Percentiles rank a stretch among this genome's conserved stretches.
Evolutionary conservation across 2,329 filamentous ascomycete species (phyloP).

Genomic region (Rhinocladiella similis): DNA sequence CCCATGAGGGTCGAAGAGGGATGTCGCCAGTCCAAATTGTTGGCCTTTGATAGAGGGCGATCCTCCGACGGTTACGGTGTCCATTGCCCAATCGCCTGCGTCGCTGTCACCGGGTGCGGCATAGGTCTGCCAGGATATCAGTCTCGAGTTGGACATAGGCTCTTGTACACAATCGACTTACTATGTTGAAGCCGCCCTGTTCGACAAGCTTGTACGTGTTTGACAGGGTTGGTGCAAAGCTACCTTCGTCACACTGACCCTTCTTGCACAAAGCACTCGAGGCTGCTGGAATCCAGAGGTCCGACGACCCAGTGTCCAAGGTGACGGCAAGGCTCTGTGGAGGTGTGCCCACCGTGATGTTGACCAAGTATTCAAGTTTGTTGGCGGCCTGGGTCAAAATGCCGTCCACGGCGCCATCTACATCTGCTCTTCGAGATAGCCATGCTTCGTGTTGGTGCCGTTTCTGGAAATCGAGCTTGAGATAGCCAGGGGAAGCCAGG

Average conservation of each 20-base stretch:
- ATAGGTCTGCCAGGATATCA: conserved; percentile 15
- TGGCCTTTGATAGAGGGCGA: conserved; percentile 16
- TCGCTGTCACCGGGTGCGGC: conserved; percentile 21
- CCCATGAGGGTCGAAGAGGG: conserved; percentile 19
- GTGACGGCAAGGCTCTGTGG: conserved; percentile 21
- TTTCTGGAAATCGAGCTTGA: conserved; percentile 15
- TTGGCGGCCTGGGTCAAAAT: conserved; percentile 11
- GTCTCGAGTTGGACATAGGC: neutral
- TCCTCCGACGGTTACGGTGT: conserved; percentile 21
- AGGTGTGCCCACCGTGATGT: conserved; percentile 26
- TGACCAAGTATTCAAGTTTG: conserved; percentile 24
- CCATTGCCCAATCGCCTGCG: conserved; percentile 23
- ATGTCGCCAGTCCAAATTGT: conserved; percentile 21
- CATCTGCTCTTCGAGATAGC: conserved; percentile 15
- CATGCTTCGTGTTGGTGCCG: neutral
- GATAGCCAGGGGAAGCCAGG: conserved; percentile 20
- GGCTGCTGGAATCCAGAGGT: conserved; percentile 23
- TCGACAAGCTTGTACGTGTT: conserved; percentile 20
- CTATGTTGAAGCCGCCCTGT: conserved; percentile 24
- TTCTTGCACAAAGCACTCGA: conserved; percentile 15
- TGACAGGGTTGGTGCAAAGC: conserved; percentile 13
- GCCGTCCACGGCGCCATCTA: conserved; percentile 6
- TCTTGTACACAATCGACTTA: conserved; percentile 1
- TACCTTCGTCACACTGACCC: conserved; percentile 19
- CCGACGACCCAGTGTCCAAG: conserved; percentile 25